Evolutionary conservation across 805 yeast genomes (phyloP), one percentile per base, ranked within the genome.

Genomic region (Saturnispora diversa): DNA sequence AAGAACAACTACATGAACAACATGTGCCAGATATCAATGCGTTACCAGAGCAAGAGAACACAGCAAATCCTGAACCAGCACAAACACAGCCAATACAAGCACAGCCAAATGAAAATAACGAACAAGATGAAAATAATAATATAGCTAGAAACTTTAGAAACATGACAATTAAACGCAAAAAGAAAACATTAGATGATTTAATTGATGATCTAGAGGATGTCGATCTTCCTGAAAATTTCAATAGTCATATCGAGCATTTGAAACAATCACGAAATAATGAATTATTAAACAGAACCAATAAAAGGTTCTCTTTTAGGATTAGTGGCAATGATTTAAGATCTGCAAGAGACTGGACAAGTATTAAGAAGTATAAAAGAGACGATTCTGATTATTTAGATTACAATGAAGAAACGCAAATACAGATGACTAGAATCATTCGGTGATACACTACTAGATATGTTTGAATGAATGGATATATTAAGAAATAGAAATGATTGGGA

Each of bases 61-160:
- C n/a, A n/a, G 20, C 21, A 8, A 15, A 23, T 20, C 27, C 17
- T 12, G 1, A 12, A 31, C 26, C 35, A 13, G 35, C 6, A 29
- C n/a, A 29, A 62, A 47, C 52, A 1, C 22, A 57, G 1, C 39
- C 57, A 11, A 63, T 60, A 3, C 17, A 24, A 24, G 5, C 1
- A 25, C 15, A n/a, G 20, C 26, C 26, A 4, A 21, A 4, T 19
- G 32, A 28, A 30, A 35, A 23, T 9, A 10, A n/a, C 3, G 28
- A 32, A 6, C 31, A 30, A 5, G 26, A 20, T n/a, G 31, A 35
- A n/a, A 25, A 27, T n/a, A n/a, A n/a, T n/a, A n/a, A n/a, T n/a
- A n/a, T n/a, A n/a, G n/a, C n/a, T n/a, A n/a, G n/a, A n/a, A n/a
- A n/a, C n/a, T n/a, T n/a, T n/a, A n/a, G n/a, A n/a, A n/a, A n/a